Base-by-base conservation (phyloP, 306 rosid genomes). In the Gynostemma pentaphyllum region DNA sequence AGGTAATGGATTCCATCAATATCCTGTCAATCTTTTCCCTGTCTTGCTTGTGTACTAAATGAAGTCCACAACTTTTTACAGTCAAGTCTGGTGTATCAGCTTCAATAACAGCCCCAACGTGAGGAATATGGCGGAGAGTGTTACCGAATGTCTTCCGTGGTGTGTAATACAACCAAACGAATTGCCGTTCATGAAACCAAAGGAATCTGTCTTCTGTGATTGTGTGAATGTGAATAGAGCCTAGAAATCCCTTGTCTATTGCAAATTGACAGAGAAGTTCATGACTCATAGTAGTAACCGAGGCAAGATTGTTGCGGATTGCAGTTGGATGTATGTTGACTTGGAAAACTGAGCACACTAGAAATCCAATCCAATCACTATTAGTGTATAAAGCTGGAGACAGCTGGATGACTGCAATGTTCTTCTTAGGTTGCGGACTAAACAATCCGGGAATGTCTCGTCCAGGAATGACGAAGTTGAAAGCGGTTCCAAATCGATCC, bases 111-210 rank as follows among this genome's bases (percentile, higher is more conserved):
- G 70, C 74, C 54, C 70, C 47, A 24, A 74, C 1, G 29, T 5
- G 4, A 11, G 22, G 16, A 49, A 18, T 1, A 0, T 68, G 62
- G 26, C 66, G 42, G 39, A 68, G 11, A n/a, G n/a, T 55, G 21
- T 60, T 7, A 14, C 40, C 19, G 50, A 47, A 73, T 50, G 7
- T 41, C 1, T 23, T 7, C 19, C 62, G 50, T 14, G 80, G 80
- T 41, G 40, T 65, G 34, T 57, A 75, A 8, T 70, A 75, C 1
- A 75, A 5, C 75, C 79, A 75, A 21, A 66, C 29, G 50, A 70
- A 66, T 29, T 70, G 69, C 26, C 69, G 50, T 13, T 8, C 12
- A 14, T 52, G 14, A n/a, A 45, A 39, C 80, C 63, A 30, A 62
- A 40, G 11, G 22, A 45, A 52, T 44, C 22, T 66, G 13, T 66